Percentiles rank a stretch among this genome's conserved stretches.
Evolutionary conservation across 371 early-diverging fungal species (phyloP).

Genomic region (Haplosporangium sp.): DNA sequence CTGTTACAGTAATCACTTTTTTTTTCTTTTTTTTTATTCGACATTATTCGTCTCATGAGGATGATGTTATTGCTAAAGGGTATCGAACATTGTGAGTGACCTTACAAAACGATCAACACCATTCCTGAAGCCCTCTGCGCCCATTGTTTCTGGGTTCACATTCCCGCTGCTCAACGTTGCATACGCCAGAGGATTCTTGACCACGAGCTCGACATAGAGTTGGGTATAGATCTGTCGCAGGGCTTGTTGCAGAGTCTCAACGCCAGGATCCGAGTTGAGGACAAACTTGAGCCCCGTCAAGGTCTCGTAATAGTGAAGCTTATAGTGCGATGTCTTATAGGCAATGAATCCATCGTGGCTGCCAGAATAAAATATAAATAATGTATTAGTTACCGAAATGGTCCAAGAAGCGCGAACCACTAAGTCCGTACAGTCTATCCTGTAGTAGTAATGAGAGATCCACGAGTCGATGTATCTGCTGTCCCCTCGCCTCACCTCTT

Average conservation of each 20-base stretch:
- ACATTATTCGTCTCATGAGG: neutral
- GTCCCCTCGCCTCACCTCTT: slow-evolving; percentile 31
- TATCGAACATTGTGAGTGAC: slow-evolving; percentile 72
- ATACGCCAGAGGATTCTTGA: slow-evolving; percentile 76
- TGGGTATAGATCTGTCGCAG: slow-evolving; percentile 86
- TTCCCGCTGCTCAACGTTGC: slow-evolving; percentile 10
- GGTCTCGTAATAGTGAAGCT: slow-evolving; percentile 91
- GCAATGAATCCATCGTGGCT: slow-evolving; percentile 82
- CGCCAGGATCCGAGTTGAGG: slow-evolving; percentile 83
- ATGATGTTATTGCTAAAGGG: slow-evolving; percentile 8
- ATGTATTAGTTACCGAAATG: too few species aligned
- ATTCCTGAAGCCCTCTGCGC: slow-evolving; percentile 76
- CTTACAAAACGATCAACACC: slow-evolving; percentile 76
- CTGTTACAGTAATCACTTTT: neutral
- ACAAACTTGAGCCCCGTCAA: slow-evolving; percentile 90
- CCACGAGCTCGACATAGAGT: slow-evolving; percentile 92
- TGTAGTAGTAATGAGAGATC: neutral
- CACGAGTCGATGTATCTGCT: neutral
- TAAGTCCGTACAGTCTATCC: neutral
- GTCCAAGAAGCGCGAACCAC: neutral
- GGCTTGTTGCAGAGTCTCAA: slow-evolving; percentile 72
- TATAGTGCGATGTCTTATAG: slow-evolving; percentile 86
- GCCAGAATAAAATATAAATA: neutral
- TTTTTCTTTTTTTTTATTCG: neutral
- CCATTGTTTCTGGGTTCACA: slow-evolving; percentile 68